Evolutionary conservation across 2,329 filamentous ascomycete species (phyloP), one percentile per base, ranked within the genome.

Genomic region (Fusarium sp.): DNA sequence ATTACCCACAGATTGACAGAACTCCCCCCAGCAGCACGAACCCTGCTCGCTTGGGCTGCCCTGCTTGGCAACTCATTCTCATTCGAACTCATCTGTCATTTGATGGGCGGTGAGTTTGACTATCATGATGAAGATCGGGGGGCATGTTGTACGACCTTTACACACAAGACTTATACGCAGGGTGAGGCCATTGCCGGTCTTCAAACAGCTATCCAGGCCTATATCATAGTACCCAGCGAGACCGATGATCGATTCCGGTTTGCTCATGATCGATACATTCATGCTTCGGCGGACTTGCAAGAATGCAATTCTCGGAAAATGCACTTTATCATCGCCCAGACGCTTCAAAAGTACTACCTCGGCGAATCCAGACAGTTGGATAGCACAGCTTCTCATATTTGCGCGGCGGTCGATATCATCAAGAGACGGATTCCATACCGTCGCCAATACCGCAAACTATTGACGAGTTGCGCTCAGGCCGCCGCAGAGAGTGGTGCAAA

Each of bases 321-420:
- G 94, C 94, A 98, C 79, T 98, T 94, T 73, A 89, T 94, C 45
- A 93, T 98, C 73, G 92, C 93, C 0, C 91, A 93, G 75, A 91
- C 91, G 0, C 88, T 98, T 69, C 88, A 94, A 77, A 92, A 92
- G 71, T 91, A 94, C 72, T 88, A 87, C 63, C 76, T 83, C 9
- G 79, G 86, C 24, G 89, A 94, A 62, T 83, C 87, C 2, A 85
- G 85, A 50, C 85, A 87, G 26, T 85, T 90, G 14, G 94, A 97
- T 74, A 90, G 88, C 62, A 91, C 91, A 62, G 93, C 94, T 22
- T 88, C 90, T 7, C 95, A 98, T 77, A 91, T 97, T 5, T 94
- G 93, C 75, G 88, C 92, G 70, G 90, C 92, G 3, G 86, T 92
- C 26, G 87, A 90, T 36, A 88, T 96, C 26, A 93, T 98, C 76